Evolutionary conservation across 345 rosid species (phyloP).

Genomic region (Lenwebbia sp.): DNA sequence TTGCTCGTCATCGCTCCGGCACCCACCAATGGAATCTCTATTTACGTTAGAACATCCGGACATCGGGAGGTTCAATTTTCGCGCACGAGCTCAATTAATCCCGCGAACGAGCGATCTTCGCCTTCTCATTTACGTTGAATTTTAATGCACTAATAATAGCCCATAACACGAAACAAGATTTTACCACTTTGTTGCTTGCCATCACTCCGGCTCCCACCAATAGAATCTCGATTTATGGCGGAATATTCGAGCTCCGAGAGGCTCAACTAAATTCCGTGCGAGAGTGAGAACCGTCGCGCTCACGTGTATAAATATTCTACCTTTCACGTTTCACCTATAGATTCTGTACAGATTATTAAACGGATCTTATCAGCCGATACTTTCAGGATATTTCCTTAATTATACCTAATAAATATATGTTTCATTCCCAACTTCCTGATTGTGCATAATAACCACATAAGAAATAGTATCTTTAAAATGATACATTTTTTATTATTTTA

Average conservation of each 20-base stretch:
- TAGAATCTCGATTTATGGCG: not conserved
- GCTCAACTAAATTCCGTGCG: not conserved
- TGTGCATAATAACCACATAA: rapidly evolving
- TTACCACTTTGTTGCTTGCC: no score
- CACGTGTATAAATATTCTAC: not conserved
- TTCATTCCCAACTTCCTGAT: rapidly evolving
- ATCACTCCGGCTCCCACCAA: not conserved
- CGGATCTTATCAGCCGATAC: rapidly evolving
- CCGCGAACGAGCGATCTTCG: not conserved
- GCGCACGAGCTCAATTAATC: not conserved
- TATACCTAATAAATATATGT: not conserved
- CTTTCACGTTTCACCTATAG: no score
- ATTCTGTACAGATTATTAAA: no score
- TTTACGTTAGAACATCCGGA: not conserved
- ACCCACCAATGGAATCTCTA: not conserved
- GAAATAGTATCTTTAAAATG: not conserved
- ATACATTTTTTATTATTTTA: rapidly evolving
- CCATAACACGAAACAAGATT: not conserved
- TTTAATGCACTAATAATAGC: not conserved
- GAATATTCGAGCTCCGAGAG: not conserved
- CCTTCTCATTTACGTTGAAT: not conserved
- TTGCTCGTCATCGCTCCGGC: not conserved
- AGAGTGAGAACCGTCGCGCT: no score
- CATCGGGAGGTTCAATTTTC: not conserved
- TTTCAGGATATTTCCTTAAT: not conserved